Base-by-base conservation (phyloP, 202 grass and related monocot species). In the Miscanthus sacchariflorus region DNA sequence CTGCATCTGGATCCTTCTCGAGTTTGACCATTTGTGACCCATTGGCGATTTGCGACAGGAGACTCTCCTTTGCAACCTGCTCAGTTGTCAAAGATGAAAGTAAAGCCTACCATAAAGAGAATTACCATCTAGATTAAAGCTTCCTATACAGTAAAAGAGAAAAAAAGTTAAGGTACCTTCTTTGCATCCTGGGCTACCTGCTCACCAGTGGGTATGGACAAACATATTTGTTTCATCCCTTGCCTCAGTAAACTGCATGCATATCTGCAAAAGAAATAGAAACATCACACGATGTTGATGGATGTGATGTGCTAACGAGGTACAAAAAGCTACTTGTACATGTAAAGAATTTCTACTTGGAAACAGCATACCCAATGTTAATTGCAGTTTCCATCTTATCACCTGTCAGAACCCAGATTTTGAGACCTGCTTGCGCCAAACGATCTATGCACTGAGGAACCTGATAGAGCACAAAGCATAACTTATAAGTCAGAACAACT, bases 331-430 rank as follows among this genome's bases (percentile, higher is more conserved):
- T 66, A 49, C 7, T 84, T 84, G 44, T 75, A 80, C 11, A 64
- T 65, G 18, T 74, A 12, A 46, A 71, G 58, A 49, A 38, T 50
- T 65, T 86, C 30, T n/a, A 81, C n/a, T 78, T 38, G 50, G 48
- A 25, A 81, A 90, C 49, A 73, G 25, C 79, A 69, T 96, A 99
- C 94, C 96, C 96, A 30, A 99, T 96, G 83, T 99, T 99, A 84
- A 99, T 96, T 79, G 96, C 94, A 81, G 96, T 96, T 93, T 99
- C 96, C 93, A 99, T 99, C 88, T 99, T 99, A 87, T 99, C 96
- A 27, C 96, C 96, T 12, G 96, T 99, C 78, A 99, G 90, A 93
- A 99, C 96, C 96, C 96, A 99, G 48, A 99, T 95, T 77, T 99
- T 99, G n/a, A 99, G 94, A 91, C 96, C 96, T 90, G 96, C 96